Base-by-base conservation (phyloP, 2,329 filamentous ascomycete species). In the Aureobasidium musti region DNA sequence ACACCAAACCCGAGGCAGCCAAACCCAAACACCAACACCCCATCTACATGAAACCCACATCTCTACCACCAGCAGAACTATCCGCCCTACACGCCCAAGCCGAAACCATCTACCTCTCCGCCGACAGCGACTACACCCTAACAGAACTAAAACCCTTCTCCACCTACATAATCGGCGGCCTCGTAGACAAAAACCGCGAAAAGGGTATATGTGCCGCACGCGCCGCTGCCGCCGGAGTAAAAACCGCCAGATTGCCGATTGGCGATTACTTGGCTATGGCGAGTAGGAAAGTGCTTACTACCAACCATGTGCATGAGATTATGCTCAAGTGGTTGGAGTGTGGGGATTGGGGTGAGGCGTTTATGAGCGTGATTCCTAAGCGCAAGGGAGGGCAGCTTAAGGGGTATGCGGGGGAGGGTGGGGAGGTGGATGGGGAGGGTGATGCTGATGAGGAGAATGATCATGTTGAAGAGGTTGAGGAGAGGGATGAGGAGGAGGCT, bases 231-330 rank as follows among this genome's bases (percentile, higher is more conserved):
- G 84, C 84, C 69, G 91, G 91, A 0, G 87, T 99, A 72, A 89
- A 89, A 70, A 98, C 95, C 0, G 95, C 94, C 1, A 93, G 92
- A 75, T 78, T 99, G 65, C 95, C 95, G 0, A 98, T 99, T 72
- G 92, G 92, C n/a, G 89, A 98, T 69, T 98, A 91, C 77, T 89
- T 99, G 82, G 85, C 92, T 70, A 96, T 99, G 91, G 85, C 89
- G 66, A 93, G 90, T 72, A 87, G 95, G 37, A 87, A 89, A 72
- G 91, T 99, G 5, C 81, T 99, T 67, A 89, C 94, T 3, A 97
- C 94, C 8, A 99, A 98, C 75, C 95, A 99, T 74, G 95, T 99
- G 1, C 86, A 95, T 54, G 94, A 98, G 79, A 98, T 99, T 69
- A 97, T 99, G 91, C 80, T 97, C 53, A 88, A 87, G 70, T 99